Evolutionary conservation across 2,329 filamentous ascomycete species (phyloP).

Genomic region (Colletotrichum siamense): DNA sequence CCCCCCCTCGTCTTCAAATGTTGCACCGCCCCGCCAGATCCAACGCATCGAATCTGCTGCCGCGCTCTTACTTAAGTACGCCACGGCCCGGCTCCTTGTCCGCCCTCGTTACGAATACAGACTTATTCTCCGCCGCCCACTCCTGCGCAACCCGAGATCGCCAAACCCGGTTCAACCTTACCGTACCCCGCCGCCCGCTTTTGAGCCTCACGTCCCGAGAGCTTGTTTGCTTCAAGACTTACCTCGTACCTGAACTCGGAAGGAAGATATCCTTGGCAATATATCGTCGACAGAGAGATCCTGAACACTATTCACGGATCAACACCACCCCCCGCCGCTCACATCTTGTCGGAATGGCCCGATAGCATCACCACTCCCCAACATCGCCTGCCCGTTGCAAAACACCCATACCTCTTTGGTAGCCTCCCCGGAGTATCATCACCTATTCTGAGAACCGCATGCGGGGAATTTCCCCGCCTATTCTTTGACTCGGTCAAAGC

Average conservation of each 20-base stretch:
- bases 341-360: slow-evolving; percentile 17
- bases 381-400: background rate
- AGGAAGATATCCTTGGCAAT: background rate
- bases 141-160: background rate
- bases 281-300: background rate
- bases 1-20: slow-evolving; percentile 1
- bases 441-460: slow-evolving; percentile 22
- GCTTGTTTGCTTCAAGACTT: background rate
- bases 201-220: background rate
- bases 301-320: background rate
- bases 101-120: background rate
- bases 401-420: slow-evolving; percentile 22
- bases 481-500: slow-evolving; percentile 26
- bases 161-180: background rate
- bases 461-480: slow-evolving; percentile 26
- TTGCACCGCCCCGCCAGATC: slow-evolving; percentile 17
- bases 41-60: background rate
- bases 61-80: slow-evolving; percentile 16
- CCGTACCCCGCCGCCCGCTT: background rate
- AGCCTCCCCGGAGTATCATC: slow-evolving; percentile 17
- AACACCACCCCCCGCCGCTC: background rate
- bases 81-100: slow-evolving; percentile 13
- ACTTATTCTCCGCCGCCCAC: background rate
- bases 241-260: background rate
- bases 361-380: slow-evolving; percentile 18